phyloP scores from a whole-genome alignment of 257 asterid species.

The Nicotiana tomentosiformis region DNA sequence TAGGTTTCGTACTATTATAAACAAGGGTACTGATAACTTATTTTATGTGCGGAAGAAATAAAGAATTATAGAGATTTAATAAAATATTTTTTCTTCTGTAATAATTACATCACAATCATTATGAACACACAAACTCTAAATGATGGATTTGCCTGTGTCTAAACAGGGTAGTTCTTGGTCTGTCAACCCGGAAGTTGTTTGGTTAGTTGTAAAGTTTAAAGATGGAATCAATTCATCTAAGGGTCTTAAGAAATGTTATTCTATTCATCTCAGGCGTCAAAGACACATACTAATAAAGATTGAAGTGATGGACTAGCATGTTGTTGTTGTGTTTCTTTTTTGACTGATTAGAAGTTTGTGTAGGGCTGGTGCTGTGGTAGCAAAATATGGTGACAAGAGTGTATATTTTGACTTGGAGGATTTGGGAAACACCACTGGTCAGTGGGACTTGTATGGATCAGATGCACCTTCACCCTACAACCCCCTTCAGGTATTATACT shows the following conservation, averaged over 20 bases:
- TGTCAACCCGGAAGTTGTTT: neutral
- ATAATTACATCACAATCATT: neutral
- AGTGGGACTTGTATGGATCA: constrained; percentile 96
- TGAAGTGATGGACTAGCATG: neutral
- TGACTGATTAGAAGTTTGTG: neutral
- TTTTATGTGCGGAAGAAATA: too few species aligned
- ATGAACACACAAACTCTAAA: neutral
- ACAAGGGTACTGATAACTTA: too few species aligned
- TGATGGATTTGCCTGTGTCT: neutral
- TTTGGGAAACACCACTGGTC: constrained; percentile 84
- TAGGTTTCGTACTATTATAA: too few species aligned
- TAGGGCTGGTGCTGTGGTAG: constrained; percentile 77
- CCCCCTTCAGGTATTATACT: constrained; percentile 56
- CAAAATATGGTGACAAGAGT: constrained; percentile 93
- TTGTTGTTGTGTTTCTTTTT: neutral
- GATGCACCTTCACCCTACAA: constrained; percentile 97
- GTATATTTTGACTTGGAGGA: constrained; percentile 96
- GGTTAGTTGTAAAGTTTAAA: neutral
- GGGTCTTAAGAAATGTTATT: neutral
- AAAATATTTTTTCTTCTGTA: too few species aligned
- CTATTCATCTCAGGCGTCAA: neutral
- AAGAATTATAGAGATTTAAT: too few species aligned
- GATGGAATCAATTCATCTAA: neutral
- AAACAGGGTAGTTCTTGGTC: neutral
- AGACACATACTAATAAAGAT: neutral